A percentile compares a stretch with the other conserved stretches of the same genome.
These are phyloP conservation scores for Cystobasidium sp. DNA, from an alignment of 1,284 basidiomycete species.

Conservation along the genomic window DNA sequence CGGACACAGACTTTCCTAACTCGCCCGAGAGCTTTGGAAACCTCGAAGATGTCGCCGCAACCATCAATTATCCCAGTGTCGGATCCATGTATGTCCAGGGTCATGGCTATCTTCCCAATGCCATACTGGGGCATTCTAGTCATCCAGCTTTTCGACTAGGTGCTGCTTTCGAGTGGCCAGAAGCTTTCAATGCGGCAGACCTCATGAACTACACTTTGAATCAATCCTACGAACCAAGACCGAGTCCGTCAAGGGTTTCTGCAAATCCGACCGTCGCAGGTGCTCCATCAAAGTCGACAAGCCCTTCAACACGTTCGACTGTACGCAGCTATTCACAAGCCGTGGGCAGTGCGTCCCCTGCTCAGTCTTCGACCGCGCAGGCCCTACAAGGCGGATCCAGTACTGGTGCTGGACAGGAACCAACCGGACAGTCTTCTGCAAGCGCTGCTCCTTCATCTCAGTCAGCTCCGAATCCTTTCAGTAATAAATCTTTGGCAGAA, in stretches of 20 bases:
- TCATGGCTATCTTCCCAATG: conserved; percentile 85
- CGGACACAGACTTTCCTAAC: conserved; percentile 15
- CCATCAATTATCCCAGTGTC: conserved; percentile 1
- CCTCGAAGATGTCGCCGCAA: conserved; percentile 5
- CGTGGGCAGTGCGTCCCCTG: background rate
- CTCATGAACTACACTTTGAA: conserved; percentile 20
- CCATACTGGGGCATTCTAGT: conserved; percentile 78
- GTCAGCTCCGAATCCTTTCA: background rate
- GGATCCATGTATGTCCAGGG: conserved; percentile 72
- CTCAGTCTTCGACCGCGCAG: background rate
- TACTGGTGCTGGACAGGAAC: background rate
- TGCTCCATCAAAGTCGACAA: background rate
- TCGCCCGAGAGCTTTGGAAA: conserved; percentile 21
- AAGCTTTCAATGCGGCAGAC: conserved; percentile 9
- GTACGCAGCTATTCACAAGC: conserved; percentile 17
- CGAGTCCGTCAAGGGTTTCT: background rate
- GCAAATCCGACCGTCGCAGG: background rate
- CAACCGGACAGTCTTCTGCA: background rate
- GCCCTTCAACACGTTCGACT: background rate
- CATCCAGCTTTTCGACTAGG: conserved; percentile 64
- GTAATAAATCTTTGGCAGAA: background rate
- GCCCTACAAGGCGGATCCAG: background rate
- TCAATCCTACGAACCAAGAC: conserved; percentile 7
- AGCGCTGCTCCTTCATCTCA: background rate
- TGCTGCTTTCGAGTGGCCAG: conserved; percentile 24